A percentile compares a stretch with the other conserved stretches of the same genome.
phyloP scores from a whole-genome alignment of 768 basidiomycete genomes.

The Pulveroboletus ravenelii region DNA sequence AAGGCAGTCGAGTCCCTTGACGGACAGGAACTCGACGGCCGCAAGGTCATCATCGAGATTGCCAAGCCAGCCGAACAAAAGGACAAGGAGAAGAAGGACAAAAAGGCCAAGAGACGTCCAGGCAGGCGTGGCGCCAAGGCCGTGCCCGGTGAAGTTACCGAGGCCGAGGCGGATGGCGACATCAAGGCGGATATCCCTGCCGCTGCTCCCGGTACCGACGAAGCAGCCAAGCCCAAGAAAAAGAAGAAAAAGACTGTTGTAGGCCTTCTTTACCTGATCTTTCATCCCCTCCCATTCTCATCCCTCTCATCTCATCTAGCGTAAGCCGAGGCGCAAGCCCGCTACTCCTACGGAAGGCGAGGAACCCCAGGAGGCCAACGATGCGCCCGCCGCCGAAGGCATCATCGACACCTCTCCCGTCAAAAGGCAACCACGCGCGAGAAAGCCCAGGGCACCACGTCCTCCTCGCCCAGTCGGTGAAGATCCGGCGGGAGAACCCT shows the following conservation, averaged over 20 bases:
- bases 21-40: constrained; percentile 86
- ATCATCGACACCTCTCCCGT: constrained; percentile 33
- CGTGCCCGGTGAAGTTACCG: constrained; percentile 84
- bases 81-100: constrained; percentile 73
- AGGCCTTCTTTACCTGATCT: constrained; percentile 7
- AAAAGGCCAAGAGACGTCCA: constrained; percentile 71
- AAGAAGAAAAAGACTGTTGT: constrained; percentile 73
- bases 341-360: constrained; percentile 35
- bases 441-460: constrained; percentile 56
- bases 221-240: constrained; percentile 66
- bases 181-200: constrained; percentile 52
- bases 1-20: constrained; percentile 81
- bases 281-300: constrained; percentile 6
- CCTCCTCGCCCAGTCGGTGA: constrained; percentile 69
- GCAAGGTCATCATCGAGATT: constrained; percentile 85
- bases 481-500: constrained; percentile 83
- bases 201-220: constrained; percentile 46
- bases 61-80: constrained; percentile 90
- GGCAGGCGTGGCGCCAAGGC: constrained; percentile 84
- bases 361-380: constrained; percentile 25
- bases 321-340: constrained; percentile 43
- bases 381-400: constrained; percentile 34
- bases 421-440: constrained; percentile 44
- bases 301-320: constrained; percentile 34
- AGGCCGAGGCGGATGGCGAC: constrained; percentile 85